phyloP scores from a whole-genome alignment of 345 rosid genomes.

The Hevea brasiliensis region DNA sequence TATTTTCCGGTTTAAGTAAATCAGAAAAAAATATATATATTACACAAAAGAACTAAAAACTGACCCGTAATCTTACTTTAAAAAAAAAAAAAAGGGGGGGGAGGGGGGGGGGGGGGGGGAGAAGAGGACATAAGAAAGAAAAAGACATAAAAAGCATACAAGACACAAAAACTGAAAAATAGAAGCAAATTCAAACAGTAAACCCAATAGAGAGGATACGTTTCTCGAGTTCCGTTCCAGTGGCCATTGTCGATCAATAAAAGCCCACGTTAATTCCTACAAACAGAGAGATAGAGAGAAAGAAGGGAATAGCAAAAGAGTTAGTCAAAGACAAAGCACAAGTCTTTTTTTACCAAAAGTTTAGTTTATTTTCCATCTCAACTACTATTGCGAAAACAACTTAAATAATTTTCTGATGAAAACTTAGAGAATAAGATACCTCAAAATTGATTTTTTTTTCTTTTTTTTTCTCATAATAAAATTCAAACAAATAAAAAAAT shows the following conservation, averaged over 20 bases:
- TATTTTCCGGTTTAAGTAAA: neutral
- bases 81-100: too few species aligned
- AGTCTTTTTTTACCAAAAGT: neutral
- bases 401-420: neutral
- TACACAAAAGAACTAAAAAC: neutral
- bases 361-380: too few species aligned
- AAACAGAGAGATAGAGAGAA: neutral
- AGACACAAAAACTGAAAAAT: neutral
- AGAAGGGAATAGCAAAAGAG: neutral
- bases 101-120: too few species aligned
- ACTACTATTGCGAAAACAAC: neutral
- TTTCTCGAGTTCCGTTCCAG: conserved; percentile 23
- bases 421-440: conserved; percentile 1
- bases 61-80: neutral
- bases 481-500: neutral
- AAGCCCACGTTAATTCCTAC: conserved; percentile 18
- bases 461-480: too few species aligned
- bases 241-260: conserved; percentile 36
- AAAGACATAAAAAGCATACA: neutral
- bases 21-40: neutral
- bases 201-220: conserved; percentile 17
- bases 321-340: conserved; percentile 4
- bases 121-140: neutral
- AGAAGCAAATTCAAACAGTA: neutral
- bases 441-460: neutral